phyloP scores from a whole-genome alignment of 352 stramenopile genomes.

The Phytophthora citrophthora region DNA sequence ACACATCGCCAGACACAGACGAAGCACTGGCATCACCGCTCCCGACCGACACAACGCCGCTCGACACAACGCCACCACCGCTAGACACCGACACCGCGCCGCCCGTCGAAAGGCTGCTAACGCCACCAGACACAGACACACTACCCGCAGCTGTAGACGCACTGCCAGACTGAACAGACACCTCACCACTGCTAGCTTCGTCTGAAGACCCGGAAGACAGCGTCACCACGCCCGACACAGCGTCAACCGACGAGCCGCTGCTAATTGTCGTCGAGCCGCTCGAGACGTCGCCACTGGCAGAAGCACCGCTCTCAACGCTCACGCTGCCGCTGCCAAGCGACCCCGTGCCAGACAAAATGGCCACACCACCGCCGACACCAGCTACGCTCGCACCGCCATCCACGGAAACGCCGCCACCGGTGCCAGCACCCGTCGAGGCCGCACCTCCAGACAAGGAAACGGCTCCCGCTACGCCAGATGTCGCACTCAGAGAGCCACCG shows the following conservation, averaged over 20 bases:
- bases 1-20: neutral
- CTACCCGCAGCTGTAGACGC: neutral
- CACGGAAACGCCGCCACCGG: slow-evolving; percentile 1
- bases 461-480: slow-evolving; percentile 15
- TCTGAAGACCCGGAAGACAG: neutral
- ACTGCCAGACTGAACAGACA: neutral
- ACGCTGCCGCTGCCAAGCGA: neutral
- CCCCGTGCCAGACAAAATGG: neutral
- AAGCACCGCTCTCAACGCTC: neutral
- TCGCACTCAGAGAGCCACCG: slow-evolving; percentile 16
- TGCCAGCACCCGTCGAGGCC: slow-evolving; percentile 9
- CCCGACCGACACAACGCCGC: neutral
- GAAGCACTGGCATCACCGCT: neutral
- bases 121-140: neutral
- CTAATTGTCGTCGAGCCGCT: neutral
- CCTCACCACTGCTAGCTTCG: neutral
- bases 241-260: neutral
- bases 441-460: slow-evolving; percentile 23
- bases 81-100: neutral
- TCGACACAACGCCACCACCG: neutral
- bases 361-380: neutral
- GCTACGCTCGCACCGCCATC: slow-evolving; percentile 9
- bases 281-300: neutral
- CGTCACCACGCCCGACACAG: neutral
- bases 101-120: neutral